Base-by-base conservation (phyloP, 371 early-diverging fungal genomes). In the Mucor mucedo region DNA sequence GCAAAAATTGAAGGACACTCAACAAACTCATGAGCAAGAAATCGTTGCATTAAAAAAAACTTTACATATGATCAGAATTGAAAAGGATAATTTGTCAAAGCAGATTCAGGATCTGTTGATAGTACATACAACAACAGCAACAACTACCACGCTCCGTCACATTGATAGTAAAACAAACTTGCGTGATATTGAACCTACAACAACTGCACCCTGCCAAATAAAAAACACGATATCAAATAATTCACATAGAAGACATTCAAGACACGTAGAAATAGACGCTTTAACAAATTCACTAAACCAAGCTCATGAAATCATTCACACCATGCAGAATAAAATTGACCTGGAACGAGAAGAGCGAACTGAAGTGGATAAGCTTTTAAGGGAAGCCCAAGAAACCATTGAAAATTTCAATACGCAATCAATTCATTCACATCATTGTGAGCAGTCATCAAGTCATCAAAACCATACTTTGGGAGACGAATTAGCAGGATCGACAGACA, bases 371-470 rank as follows among this genome's bases (percentile, higher is more conserved):
- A 32, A 48, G 4, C 28, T 66, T 33, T 14, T 60, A 21, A 47
- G 55, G 32, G 66, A 66, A n/a, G 66, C 66, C 0, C 66, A 60
- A 28, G 66, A 66, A 49, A 60, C 55, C 1, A 60, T 60, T 13
- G 61, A 66, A 38, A 16, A 10, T 33, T 42, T 42, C 30, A 14
- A 21, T 29, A 16, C 50, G 21, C 48, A 47, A 21, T 21, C 48
- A 16, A 11, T 42, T 42, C 11, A 42, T 42, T 42, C n/a, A 8
- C 47, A 44, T 44, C 44, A 45, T 45, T 16, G 16, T 45, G 30
- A 50, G 14, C 10, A 13, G 1, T 30, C 10, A 11, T 11, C 13
- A 1, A 0, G 13, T 30, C 13, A 7, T 30, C 11, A 13, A 28
- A 1, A 5, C 9, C 10, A 21, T 49, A 4, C 63, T 11, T 35